A percentile compares a stretch with the other conserved stretches of the same genome.
phyloP scores from a whole-genome alignment of 2,329 filamentous ascomycete species.

The Nemania sp. region DNA sequence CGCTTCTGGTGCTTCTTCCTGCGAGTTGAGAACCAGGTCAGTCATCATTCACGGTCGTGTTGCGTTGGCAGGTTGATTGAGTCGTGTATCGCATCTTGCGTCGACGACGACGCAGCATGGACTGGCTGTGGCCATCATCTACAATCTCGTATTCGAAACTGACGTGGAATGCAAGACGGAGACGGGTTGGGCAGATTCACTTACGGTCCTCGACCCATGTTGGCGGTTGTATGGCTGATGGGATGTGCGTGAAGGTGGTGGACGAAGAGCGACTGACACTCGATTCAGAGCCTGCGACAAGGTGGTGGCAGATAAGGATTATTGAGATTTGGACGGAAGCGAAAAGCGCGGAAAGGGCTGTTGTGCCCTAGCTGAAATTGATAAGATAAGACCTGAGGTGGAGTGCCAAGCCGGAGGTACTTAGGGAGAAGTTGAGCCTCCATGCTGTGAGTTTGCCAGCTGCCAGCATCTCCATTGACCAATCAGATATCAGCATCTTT shows the following conservation, averaged over 20 bases:
- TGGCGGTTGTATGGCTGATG: slow-evolving; percentile 45
- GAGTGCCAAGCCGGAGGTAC: neutral
- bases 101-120: too few species aligned
- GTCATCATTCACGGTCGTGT: slow-evolving; percentile 29
- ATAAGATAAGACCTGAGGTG: slow-evolving; percentile 24
- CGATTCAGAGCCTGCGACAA: slow-evolving; percentile 29
- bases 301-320: slow-evolving; percentile 21
- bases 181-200: slow-evolving; percentile 33
- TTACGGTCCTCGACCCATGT: slow-evolving; percentile 60
- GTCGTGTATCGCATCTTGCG: neutral
- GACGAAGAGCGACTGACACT: slow-evolving; percentile 27
- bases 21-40: slow-evolving; percentile 41
- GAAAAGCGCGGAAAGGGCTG: slow-evolving; percentile 31
- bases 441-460: too few species aligned
- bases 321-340: slow-evolving; percentile 32
- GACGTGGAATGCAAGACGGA: neutral
- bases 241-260: slow-evolving; percentile 39
- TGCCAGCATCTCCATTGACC: neutral
- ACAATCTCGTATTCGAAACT: neutral
- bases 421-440: neutral
- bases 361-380: slow-evolving; percentile 39
- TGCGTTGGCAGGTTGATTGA: too few species aligned
- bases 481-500: slow-evolving; percentile 30
- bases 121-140: neutral
- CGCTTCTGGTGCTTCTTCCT: slow-evolving; percentile 99